phyloP scores from a whole-genome alignment of 1,284 basidiomycete species.

The Fomitopsis betulina region DNA sequence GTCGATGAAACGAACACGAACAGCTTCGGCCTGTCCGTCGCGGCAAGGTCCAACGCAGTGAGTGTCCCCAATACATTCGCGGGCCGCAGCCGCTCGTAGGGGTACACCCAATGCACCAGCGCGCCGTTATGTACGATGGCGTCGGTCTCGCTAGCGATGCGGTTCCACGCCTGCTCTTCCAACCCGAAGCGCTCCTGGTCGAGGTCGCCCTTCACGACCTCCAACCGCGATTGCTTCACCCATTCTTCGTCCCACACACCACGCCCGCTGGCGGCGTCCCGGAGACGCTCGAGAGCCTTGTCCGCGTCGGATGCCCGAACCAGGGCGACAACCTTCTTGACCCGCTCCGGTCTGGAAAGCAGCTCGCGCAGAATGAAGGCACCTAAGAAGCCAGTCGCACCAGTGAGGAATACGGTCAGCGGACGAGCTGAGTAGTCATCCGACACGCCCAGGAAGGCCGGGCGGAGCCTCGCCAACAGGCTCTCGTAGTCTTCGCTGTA shows the following conservation, averaged over 20 bases:
- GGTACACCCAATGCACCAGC: conserved; percentile 98
- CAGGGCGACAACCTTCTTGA: conserved; percentile 89
- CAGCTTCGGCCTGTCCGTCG: conserved; percentile 71
- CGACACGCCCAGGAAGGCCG: conserved; percentile 55
- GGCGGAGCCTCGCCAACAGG: conserved; percentile 56
- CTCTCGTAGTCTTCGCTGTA: conserved; percentile 82
- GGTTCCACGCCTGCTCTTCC: conserved; percentile 59
- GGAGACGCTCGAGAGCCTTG: conserved; percentile 70
- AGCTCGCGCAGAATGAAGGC: conserved; percentile 89
- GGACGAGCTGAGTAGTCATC: conserved; percentile 47
- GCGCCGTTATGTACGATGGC: conserved; percentile 95
- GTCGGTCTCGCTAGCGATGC: conserved; percentile 75
- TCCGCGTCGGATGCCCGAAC: conserved; percentile 71
- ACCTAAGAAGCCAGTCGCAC: conserved; percentile 96
- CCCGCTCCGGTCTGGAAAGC: conserved; percentile 54
- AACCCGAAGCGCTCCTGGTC: conserved; percentile 78
- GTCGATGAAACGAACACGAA: conserved; percentile 95
- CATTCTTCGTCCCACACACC: conserved; percentile 94
- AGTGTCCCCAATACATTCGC: conserved; percentile 92
- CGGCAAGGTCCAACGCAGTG: conserved; percentile 79
- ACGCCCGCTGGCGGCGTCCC: conserved; percentile 75
- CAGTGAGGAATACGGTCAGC: conserved; percentile 90
- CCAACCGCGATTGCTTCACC: conserved; percentile 66
- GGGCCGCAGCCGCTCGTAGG: conserved; percentile 89
- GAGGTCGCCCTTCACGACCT: conserved; percentile 89